A percentile compares a stretch with the other conserved stretches of the same genome.
Evolutionary conservation across 2,329 filamentous ascomycete genomes (phyloP).

Genomic region (Fusarium tuaranense): DNA sequence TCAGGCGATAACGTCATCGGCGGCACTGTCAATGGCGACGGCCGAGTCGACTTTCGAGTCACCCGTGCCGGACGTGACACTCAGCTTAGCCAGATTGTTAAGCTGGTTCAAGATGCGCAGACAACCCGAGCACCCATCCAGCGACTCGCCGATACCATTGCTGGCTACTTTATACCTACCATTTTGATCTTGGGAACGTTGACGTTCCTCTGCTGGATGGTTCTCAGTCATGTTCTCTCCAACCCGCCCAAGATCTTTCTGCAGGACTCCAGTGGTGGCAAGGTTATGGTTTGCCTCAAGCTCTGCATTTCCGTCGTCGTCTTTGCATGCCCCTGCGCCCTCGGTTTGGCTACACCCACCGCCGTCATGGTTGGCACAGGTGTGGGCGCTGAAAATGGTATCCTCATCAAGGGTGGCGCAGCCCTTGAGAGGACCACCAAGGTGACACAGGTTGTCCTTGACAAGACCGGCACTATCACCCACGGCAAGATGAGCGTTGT

Average conservation of each 20-base stretch:
- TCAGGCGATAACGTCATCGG: slow-evolving; percentile 85
- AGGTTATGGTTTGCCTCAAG: slow-evolving; percentile 96
- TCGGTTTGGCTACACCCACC: slow-evolving; percentile 95
- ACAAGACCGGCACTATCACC: slow-evolving; percentile 96
- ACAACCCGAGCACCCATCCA: slow-evolving; percentile 96
- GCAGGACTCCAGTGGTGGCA: slow-evolving; percentile 83
- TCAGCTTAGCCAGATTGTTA: slow-evolving; percentile 97
- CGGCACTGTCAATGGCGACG: slow-evolving; percentile 94
- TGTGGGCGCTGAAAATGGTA: slow-evolving; percentile 93
- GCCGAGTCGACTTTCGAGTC: slow-evolving; percentile 91
- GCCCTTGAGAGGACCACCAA: slow-evolving; percentile 92
- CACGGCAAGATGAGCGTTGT: slow-evolving; percentile 96
- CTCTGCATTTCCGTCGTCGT: slow-evolving; percentile 99
- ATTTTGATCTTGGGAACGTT: slow-evolving; percentile 86
- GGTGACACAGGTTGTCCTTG: slow-evolving; percentile 89
- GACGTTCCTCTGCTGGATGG: slow-evolving; percentile 94
- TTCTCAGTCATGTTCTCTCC: slow-evolving; percentile 86
- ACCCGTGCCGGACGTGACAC: slow-evolving; percentile 94
- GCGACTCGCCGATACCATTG: slow-evolving; percentile 87
- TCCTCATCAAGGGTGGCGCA: slow-evolving; percentile 96
- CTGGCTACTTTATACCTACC: slow-evolving; percentile 92
- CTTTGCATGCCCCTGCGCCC: slow-evolving; percentile 95
- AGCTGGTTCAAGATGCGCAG: slow-evolving; percentile 97
- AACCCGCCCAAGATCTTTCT: slow-evolving; percentile 92
- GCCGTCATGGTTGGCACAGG: slow-evolving; percentile 99